Evolutionary conservation across 352 stramenopile species (phyloP).

Genomic region (Phytophthora pini): DNA sequence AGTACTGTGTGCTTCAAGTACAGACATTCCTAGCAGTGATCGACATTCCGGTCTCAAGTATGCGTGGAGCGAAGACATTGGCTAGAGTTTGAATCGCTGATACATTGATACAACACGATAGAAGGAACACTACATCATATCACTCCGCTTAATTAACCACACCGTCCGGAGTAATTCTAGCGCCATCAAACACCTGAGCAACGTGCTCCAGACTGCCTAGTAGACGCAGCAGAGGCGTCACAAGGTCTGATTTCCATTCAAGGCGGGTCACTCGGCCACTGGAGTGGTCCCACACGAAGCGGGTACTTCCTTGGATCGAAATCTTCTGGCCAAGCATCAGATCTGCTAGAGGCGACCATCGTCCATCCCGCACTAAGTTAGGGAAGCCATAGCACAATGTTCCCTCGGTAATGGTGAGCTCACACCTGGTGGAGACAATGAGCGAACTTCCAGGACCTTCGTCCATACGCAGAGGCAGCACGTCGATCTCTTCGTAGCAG

Average conservation of each 20-base stretch:
- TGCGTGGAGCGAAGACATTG: no score
- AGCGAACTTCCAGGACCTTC: conserved; percentile 4
- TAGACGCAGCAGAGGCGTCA: conserved; percentile 1
- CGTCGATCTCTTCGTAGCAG: conserved; percentile 14
- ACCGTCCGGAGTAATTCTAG: conserved; percentile 1
- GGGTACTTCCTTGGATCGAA: background rate
- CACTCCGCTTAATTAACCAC: background rate
- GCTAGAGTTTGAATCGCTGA: no score
- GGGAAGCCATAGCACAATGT: conserved; percentile 9
- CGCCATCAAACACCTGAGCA: conserved; percentile 1
- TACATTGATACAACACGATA: no score
- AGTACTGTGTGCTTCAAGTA: no score
- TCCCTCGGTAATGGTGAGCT: background rate
- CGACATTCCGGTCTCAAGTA: no score
- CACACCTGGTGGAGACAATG: conserved; percentile 1
- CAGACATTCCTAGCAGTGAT: no score
- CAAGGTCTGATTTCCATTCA: background rate
- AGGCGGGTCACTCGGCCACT: conserved; percentile 3
- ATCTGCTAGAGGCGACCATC: background rate
- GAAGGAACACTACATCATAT: background rate
- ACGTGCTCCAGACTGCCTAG: conserved; percentile 14
- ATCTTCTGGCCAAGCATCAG: conserved; percentile 6
- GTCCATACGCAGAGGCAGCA: conserved; percentile 7
- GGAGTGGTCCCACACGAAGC: conserved; percentile 1
- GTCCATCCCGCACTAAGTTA: background rate